Base-by-base conservation (phyloP, 768 basidiomycete species). In the Collybiopsis confluens region DNA sequence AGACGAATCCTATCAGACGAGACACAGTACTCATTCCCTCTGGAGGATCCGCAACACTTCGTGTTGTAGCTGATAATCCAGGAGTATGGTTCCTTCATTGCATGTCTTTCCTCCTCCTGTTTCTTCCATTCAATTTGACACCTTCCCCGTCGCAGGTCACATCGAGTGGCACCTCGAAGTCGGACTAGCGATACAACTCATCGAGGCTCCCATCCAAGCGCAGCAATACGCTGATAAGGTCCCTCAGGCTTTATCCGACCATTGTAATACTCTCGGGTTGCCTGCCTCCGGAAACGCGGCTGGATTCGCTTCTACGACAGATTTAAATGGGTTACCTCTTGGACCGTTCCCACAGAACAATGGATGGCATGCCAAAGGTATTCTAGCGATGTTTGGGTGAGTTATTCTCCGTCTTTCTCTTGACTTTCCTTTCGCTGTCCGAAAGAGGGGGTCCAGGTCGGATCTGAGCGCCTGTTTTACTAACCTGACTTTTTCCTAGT, bases 11-110 rank as follows among this genome's bases (percentile, higher is more conserved):
- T 2, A 82, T 95, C 63, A 84, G 92, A n/a, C 80, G 96, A 37
- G 96, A 99, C 68, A 95, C 92, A 0, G 73, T 96, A 15, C 79
- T 83, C 54, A 81, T 97, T 47, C 87, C 89, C 2, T 76, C 82
- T 3, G 76, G 76, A 55, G 69, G 79, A 18, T 84, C 84, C 2
- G 88, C 79, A 10, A 89, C 88, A 0, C 70, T 99, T 42, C 83
- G 92, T 20, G 68, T 94, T 61, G 72, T 86, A 44, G 91, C 92
- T 1, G 90, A 98, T 66, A 98, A 98, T 69, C 96, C 96, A 1
- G 96, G 96, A 10, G 85, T 80, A 7, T 95, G 92, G 89, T 68
- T 92, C 58, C 80, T 92, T 65, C 90, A 91, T 66, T 92, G 85
- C 86, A 62, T 52, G 85, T 73, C 28, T 20, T 36, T 10, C 28